Conservation (phyloP, 2,329 filamentous ascomycete genomes). For the Sporothrix brasiliensis region DNA sequence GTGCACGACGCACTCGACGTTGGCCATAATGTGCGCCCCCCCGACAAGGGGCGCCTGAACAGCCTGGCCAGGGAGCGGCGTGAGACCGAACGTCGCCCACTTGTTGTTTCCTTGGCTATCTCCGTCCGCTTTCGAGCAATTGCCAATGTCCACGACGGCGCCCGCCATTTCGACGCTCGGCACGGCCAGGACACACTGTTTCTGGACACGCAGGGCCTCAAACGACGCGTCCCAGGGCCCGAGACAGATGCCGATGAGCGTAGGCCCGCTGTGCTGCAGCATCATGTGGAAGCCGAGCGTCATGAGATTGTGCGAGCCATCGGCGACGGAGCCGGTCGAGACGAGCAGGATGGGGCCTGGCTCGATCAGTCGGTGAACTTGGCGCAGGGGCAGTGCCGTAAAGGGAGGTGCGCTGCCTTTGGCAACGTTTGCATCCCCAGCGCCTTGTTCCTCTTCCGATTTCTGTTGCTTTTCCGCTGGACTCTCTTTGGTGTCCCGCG, state of each 20-base stretch:
- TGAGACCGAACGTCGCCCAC: neutral
- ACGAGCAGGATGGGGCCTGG: slow-evolving; percentile 44
- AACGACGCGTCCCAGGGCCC: slow-evolving; percentile 45
- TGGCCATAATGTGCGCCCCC: slow-evolving; percentile 41
- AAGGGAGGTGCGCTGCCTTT: neutral
- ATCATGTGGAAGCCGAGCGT: slow-evolving; percentile 47
- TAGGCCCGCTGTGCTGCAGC: slow-evolving; percentile 44
- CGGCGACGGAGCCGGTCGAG: slow-evolving; percentile 42
- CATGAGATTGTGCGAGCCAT: slow-evolving; percentile 44
- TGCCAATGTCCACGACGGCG: slow-evolving; percentile 36
- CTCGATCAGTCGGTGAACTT: slow-evolving; percentile 44
- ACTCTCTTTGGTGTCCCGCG: neutral
- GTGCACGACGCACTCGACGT: slow-evolving; percentile 45
- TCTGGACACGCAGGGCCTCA: slow-evolving; percentile 39
- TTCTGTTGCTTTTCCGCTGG: neutral
- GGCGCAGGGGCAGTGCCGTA: slow-evolving; percentile 37
- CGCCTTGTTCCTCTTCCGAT: neutral
- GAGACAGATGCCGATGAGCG: slow-evolving; percentile 42
- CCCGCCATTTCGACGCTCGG: slow-evolving; percentile 33
- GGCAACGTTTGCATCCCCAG: neutral
- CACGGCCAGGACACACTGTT: slow-evolving; percentile 43
- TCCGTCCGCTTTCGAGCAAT: neutral
- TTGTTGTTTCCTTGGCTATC: neutral
- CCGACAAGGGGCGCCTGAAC: slow-evolving; percentile 38
- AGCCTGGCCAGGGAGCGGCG: neutral